Percentiles rank a stretch among this genome's conserved stretches.
These are phyloP conservation scores for Rhizopus sp. DNA, from an alignment of 371 early-diverging fungal species.

Conservation along the genomic window DNA sequence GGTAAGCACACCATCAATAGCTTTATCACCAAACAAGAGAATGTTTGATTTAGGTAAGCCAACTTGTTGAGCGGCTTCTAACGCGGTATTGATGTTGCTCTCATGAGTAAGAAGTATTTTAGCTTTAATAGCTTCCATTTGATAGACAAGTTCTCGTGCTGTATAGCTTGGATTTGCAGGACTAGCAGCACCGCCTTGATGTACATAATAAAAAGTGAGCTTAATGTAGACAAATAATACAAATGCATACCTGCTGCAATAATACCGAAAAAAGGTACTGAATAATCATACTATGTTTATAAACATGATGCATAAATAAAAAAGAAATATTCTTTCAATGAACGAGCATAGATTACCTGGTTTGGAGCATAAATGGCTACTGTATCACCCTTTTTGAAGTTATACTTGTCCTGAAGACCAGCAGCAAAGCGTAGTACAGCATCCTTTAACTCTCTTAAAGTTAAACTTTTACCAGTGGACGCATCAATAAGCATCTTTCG, in stretches of 20 bases:
- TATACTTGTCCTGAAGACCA: constrained; percentile 61
- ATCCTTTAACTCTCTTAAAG: constrained; percentile 64
- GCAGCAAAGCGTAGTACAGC: constrained; percentile 65
- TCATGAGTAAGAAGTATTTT: constrained; percentile 57
- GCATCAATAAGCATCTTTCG: constrained; percentile 65
- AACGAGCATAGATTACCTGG: constrained; percentile 38
- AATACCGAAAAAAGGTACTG: constrained; percentile 37
- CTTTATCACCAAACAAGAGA: constrained; percentile 61
- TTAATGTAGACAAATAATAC: background rate
- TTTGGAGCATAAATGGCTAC: constrained; percentile 74
- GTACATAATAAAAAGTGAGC: background rate
- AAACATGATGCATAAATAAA: background rate
- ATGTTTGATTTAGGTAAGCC: constrained; percentile 55
- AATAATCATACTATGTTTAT: constrained; percentile 39
- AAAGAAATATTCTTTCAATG: background rate
- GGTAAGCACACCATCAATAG: constrained; percentile 42
- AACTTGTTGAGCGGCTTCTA: constrained; percentile 56
- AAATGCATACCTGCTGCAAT: constrained; percentile 36
- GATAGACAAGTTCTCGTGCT: constrained; percentile 70
- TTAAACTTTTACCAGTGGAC: constrained; percentile 16
- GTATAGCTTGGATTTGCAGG: constrained; percentile 81
- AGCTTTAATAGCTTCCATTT: constrained; percentile 69
- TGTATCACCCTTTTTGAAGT: constrained; percentile 67
- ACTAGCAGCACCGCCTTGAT: constrained; percentile 62
- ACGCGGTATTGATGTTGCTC: constrained; percentile 45